Evolutionary conservation across 2,329 filamentous ascomycete genomes (phyloP).

Genomic region (Xylariomycetidae sp.): DNA sequence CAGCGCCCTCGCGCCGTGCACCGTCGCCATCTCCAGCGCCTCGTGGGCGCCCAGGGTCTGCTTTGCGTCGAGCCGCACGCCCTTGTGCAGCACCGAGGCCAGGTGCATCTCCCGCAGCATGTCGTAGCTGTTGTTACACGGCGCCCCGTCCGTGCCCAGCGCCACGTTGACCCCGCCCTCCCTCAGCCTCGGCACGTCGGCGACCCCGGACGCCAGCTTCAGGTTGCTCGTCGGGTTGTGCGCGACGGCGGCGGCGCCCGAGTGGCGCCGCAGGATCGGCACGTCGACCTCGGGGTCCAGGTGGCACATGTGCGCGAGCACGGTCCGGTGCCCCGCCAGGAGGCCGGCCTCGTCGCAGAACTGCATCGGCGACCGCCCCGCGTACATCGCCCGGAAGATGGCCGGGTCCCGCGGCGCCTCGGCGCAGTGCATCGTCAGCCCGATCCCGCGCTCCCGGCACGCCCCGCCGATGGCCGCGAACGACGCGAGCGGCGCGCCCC

Average conservation of each 20-base stretch:
- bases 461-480: constrained; percentile 37
- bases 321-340: constrained; percentile 37
- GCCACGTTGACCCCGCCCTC: constrained; percentile 38
- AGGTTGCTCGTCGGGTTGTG: constrained; percentile 48
- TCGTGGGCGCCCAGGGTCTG: constrained; percentile 37
- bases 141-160: constrained; percentile 48
- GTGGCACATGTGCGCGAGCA: constrained; percentile 49
- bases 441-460: constrained; percentile 33
- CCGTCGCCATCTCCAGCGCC: constrained; percentile 47
- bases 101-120: constrained; percentile 50
- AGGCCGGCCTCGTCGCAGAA: constrained; percentile 35
- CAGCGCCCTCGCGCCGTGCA: constrained; percentile 43
- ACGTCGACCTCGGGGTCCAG: constrained; percentile 38
- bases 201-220: constrained; percentile 48
- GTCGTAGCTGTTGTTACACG: constrained; percentile 48
- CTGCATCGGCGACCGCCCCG: constrained; percentile 36
- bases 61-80: constrained; percentile 33
- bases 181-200: constrained; percentile 40
- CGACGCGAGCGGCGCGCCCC: constrained; percentile 34
- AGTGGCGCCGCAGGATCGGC: constrained; percentile 28
- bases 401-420: constrained; percentile 35
- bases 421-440: constrained; percentile 43
- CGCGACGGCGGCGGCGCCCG: constrained; percentile 40
- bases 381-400: constrained; percentile 34
- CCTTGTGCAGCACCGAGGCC: constrained; percentile 44